A percentile compares a stretch with the other conserved stretches of the same genome.
Evolutionary conservation across 2,329 filamentous ascomycete genomes (phyloP).

Genomic region (Colletotrichum kahawae): DNA sequence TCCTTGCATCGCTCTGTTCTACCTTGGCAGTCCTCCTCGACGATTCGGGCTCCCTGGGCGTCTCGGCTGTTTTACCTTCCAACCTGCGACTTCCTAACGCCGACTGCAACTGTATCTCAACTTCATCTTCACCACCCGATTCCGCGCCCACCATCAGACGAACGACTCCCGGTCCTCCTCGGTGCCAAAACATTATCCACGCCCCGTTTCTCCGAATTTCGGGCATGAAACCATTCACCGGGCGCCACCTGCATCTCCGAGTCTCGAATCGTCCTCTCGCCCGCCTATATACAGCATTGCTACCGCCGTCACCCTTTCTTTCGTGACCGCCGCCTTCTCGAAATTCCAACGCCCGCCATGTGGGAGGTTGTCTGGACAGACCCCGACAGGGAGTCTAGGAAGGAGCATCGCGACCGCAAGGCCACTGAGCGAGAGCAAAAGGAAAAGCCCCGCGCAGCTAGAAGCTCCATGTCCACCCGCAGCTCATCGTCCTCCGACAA

Average conservation of each 20-base stretch:
- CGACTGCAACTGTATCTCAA: conserved; percentile 7
- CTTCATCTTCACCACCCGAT: conserved; percentile 1
- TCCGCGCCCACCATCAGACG: neutral
- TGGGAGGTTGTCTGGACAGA: conserved; percentile 67
- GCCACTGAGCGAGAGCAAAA: conserved; percentile 41
- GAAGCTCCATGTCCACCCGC: conserved; percentile 45
- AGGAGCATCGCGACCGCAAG: conserved; percentile 57
- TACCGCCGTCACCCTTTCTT: neutral
- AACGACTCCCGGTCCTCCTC: neutral
- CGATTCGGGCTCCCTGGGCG: neutral
- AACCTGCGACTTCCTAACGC: neutral
- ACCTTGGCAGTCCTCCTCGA: neutral
- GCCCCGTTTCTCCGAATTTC: neutral
- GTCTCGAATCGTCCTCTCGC: neutral
- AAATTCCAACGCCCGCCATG: conserved; percentile 41
- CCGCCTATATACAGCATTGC: neutral
- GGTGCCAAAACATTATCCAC: neutral
- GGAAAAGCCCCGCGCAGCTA: conserved; percentile 33
- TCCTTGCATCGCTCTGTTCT: conserved; percentile 3
- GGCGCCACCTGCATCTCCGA: neutral
- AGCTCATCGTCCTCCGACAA: conserved; percentile 47
- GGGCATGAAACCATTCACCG: conserved; percentile 4
- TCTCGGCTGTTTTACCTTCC: conserved; percentile 6
- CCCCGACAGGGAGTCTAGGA: conserved; percentile 56
- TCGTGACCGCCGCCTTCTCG: neutral